phyloP scores from a whole-genome alignment of 768 basidiomycete species.

The Pleurotus citrinopileatus region DNA sequence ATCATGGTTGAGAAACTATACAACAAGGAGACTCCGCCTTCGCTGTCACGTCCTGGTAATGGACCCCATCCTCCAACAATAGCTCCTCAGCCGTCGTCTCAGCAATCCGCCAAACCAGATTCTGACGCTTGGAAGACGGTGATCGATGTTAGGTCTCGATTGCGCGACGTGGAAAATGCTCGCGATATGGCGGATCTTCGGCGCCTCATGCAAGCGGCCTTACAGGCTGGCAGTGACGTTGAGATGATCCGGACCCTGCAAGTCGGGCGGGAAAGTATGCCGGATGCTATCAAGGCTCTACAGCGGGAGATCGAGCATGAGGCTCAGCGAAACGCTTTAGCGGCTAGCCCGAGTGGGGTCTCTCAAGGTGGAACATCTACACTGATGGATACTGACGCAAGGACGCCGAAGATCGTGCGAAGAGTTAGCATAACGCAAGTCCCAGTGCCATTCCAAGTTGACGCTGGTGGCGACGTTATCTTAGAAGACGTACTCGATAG shows the following conservation, averaged over 20 bases:
- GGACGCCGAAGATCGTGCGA: slow-evolving; percentile 6
- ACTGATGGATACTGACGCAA: slow-evolving; percentile 11
- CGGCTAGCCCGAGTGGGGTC: neutral
- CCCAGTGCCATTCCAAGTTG: neutral
- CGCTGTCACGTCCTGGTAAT: slow-evolving; percentile 10
- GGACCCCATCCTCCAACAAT: neutral
- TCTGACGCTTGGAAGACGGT: slow-evolving; percentile 20
- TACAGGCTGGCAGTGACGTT: slow-evolving; percentile 56
- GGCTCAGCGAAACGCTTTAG: slow-evolving; percentile 23
- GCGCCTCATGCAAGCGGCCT: slow-evolving; percentile 53
- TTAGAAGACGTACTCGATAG: neutral
- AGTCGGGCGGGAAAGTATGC: slow-evolving; percentile 65
- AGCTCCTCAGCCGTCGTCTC: slow-evolving; percentile 1
- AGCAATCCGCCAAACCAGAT: neutral
- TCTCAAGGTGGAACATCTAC: neutral
- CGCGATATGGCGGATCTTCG: slow-evolving; percentile 56
- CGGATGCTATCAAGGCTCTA: slow-evolving; percentile 78
- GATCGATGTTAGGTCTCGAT: slow-evolving; percentile 21
- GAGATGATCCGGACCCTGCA: slow-evolving; percentile 64
- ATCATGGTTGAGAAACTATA: neutral
- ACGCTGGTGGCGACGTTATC: neutral
- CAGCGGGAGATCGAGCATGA: slow-evolving; percentile 62
- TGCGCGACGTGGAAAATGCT: slow-evolving; percentile 46
- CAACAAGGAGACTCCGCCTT: slow-evolving; percentile 1
- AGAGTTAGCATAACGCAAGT: slow-evolving; percentile 1